phyloP scores from a whole-genome alignment of 176 grass and related monocot species.

The Hsuehochloa calcarea region DNA sequence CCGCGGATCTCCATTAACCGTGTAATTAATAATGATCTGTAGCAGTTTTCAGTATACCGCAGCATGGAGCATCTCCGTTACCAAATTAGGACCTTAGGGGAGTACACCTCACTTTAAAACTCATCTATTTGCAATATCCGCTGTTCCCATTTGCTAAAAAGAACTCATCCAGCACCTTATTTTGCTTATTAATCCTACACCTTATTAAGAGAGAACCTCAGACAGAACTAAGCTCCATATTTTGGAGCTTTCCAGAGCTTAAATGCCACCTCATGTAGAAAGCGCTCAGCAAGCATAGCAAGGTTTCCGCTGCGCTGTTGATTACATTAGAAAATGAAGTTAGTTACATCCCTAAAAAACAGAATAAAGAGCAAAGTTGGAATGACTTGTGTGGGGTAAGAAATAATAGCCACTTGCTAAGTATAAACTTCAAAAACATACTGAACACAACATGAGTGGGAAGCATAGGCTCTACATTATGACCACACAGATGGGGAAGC shows the following conservation, averaged over 20 bases:
- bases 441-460: not conserved
- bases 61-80: not conserved
- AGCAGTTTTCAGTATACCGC: not conserved
- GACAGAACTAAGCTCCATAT: constrained; percentile 65
- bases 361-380: constrained; percentile 2
- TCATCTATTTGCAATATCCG: not conserved
- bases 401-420: not conserved
- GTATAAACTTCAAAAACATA: not conserved
- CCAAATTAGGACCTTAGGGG: not conserved
- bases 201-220: not conserved
- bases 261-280: constrained; percentile 94
- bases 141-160: not conserved
- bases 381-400: not conserved
- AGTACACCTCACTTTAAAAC: not conserved
- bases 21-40: not conserved
- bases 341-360: not conserved
- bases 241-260: constrained; percentile 98
- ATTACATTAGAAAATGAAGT: constrained; percentile 8
- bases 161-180: not conserved
- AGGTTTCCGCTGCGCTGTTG: constrained; percentile 60
- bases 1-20: not conserved
- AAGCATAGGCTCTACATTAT: not conserved
- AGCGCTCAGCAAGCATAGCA: constrained; percentile 71
- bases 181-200: not conserved
- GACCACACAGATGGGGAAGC: not conserved